Percentiles rank a stretch among this genome's conserved stretches.
phyloP scores from a whole-genome alignment of 495 filamentous ascomycete genomes.

The Penicillium malachiteum region DNA sequence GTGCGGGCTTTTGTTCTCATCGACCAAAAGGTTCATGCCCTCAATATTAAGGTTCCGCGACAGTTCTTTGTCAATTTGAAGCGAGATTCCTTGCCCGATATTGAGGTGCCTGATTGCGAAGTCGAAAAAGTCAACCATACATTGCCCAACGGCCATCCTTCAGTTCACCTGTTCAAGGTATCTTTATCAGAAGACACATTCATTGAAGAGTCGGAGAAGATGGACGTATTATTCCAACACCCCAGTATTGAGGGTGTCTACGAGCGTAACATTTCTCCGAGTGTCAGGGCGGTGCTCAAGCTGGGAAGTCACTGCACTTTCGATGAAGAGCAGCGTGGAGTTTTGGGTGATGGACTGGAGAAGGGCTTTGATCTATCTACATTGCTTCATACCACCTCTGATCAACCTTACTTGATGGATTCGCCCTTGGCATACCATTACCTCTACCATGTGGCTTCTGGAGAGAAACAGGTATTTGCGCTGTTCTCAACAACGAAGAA shows the following conservation, averaged over 20 bases:
- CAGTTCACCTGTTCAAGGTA: conserved; percentile 90
- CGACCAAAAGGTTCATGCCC: conserved; percentile 79
- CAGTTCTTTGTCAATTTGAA: conserved; percentile 91
- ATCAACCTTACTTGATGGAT: conserved; percentile 69
- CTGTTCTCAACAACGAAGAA: conserved; percentile 82
- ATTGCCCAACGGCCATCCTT: conserved; percentile 91
- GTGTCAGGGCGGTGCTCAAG: conserved; percentile 79
- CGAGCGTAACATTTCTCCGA: conserved; percentile 85
- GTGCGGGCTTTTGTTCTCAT: conserved; percentile 90
- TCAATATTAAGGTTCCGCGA: conserved; percentile 87
- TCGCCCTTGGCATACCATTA: conserved; percentile 77
- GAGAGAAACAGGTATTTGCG: conserved; percentile 89
- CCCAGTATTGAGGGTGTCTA: conserved; percentile 96
- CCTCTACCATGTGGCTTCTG: conserved; percentile 86
- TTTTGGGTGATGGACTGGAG: conserved; percentile 89
- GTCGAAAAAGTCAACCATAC: conserved; percentile 91
- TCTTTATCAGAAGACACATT: conserved; percentile 86
- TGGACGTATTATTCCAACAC: conserved; percentile 81
- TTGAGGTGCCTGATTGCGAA: conserved; percentile 80
- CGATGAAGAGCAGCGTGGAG: conserved; percentile 84
- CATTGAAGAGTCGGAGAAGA: conserved; percentile 76
- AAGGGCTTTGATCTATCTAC: conserved; percentile 87
- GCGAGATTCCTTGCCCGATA: conserved; percentile 78
- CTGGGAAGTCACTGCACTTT: conserved; percentile 94
- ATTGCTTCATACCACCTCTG: conserved; percentile 62